phyloP scores from a whole-genome alignment of 1,284 basidiomycete genomes.

The Ustilago lituana region DNA sequence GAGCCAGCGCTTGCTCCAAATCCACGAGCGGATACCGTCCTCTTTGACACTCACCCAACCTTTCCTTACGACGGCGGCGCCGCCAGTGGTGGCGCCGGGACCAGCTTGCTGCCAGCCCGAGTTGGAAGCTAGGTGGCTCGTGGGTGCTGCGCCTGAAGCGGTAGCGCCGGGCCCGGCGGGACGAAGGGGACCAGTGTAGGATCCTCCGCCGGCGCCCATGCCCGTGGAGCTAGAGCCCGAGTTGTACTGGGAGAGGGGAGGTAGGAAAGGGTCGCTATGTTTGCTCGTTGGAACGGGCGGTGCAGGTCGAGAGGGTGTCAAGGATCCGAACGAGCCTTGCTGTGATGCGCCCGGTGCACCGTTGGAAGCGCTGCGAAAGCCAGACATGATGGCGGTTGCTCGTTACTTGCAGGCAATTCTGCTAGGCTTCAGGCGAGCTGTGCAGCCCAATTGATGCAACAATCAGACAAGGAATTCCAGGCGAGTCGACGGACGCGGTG shows the following conservation, averaged over 20 bases:
- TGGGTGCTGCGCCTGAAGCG: slow-evolving; percentile 19
- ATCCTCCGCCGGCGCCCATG: slow-evolving; percentile 57
- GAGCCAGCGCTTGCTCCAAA: slow-evolving; percentile 92
- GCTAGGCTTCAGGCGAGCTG: not conserved
- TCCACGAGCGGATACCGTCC: slow-evolving; percentile 75
- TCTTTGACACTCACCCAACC: slow-evolving; percentile 67
- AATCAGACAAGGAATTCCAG: no score
- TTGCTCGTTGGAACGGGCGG: slow-evolving; percentile 55
- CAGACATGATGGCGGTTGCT: slow-evolving; percentile 33
- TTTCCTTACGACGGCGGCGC: slow-evolving; percentile 58
- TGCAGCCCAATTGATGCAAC: not conserved
- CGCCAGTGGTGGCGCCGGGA: slow-evolving; percentile 43
- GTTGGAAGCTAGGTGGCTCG: slow-evolving; percentile 27
- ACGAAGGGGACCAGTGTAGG: slow-evolving; percentile 59
- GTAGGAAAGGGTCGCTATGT: slow-evolving; percentile 54
- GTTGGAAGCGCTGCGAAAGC: slow-evolving; percentile 32
- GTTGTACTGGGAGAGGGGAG: slow-evolving; percentile 53
- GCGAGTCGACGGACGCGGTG: no score
- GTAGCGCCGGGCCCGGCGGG: slow-evolving; percentile 57
- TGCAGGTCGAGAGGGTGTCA: slow-evolving; percentile 60
- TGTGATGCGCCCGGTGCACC: slow-evolving; percentile 22
- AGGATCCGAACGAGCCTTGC: slow-evolving; percentile 40
- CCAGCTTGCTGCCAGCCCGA: slow-evolving; percentile 47
- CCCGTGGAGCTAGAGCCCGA: slow-evolving; percentile 25
- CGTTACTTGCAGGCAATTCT: not conserved